Evolutionary conservation across 306 rosid genomes (phyloP).

Genomic region (Castanea crenata): DNA sequence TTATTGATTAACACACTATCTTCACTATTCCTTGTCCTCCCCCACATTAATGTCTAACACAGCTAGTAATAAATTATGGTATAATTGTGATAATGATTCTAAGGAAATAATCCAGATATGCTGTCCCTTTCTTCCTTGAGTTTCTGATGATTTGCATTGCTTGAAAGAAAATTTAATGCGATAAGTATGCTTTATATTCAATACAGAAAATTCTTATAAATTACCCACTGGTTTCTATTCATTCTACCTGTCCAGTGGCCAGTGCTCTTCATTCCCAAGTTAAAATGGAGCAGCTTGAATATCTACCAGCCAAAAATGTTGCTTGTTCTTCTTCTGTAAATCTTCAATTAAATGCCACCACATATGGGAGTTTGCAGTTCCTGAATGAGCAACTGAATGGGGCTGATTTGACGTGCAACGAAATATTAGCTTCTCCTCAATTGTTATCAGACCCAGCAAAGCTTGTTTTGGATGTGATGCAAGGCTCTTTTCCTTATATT

Average conservation of each 20-base stretch:
- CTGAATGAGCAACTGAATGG: constrained; percentile 21
- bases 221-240: not conserved
- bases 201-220: not conserved
- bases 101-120: not conserved
- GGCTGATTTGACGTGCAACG: constrained; percentile 8
- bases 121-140: constrained; percentile 3
- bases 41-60: not conserved
- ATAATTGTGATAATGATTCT: constrained; percentile 1
- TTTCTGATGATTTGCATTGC: not conserved
- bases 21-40: not conserved
- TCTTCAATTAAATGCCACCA: constrained; percentile 18
- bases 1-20: not conserved
- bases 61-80: constrained; percentile 8
- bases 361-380: constrained; percentile 20
- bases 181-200: not conserved
- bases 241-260: constrained; percentile 12
- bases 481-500: constrained; percentile 19
- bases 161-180: not conserved
- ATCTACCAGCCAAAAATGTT: constrained; percentile 4
- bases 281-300: constrained; percentile 16
- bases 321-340: constrained; percentile 16
- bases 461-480: constrained; percentile 45
- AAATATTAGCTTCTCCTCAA: constrained; percentile 31
- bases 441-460: constrained; percentile 44
- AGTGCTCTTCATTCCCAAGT: not conserved